phyloP scores from a whole-genome alignment of 495 filamentous ascomycete genomes.

The Articulospora tetracladia region DNA sequence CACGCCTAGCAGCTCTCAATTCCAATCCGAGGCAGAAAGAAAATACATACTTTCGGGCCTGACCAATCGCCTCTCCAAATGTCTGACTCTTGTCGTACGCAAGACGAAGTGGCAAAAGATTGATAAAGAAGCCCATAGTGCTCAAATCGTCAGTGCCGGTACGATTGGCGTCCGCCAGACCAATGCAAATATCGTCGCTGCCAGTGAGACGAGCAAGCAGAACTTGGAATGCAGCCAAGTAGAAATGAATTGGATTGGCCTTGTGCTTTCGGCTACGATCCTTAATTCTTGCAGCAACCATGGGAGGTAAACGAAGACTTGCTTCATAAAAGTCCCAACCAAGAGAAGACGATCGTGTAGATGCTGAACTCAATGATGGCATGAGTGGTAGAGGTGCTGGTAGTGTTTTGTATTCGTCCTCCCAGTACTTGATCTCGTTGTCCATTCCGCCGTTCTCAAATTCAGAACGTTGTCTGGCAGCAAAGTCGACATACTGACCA shows the following conservation, averaged over 20 bases:
- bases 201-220: constrained; percentile 22
- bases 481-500: constrained; percentile 21
- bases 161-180: constrained; percentile 37
- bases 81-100: not conserved
- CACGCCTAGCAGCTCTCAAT: not conserved
- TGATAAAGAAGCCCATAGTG: constrained; percentile 24
- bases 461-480: constrained; percentile 10
- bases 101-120: constrained; percentile 24
- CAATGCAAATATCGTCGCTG: constrained; percentile 36
- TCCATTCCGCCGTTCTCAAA: constrained; percentile 4
- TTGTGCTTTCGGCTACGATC: constrained; percentile 3
- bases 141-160: constrained; percentile 5
- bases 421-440: constrained; percentile 34
- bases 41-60: too few species aligned
- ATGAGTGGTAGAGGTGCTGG: constrained; percentile 36
- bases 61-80: constrained; percentile 6
- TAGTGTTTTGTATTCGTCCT: constrained; percentile 20
- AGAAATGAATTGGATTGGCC: constrained; percentile 29
- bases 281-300: constrained; percentile 1
- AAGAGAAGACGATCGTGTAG: not conserved
- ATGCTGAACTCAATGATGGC: constrained; percentile 2
- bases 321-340: not conserved
- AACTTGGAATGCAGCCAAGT: constrained; percentile 23
- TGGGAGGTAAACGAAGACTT: not conserved
- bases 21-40: too few species aligned